Percentiles rank a stretch among this genome's conserved stretches.
phyloP scores from a whole-genome alignment of 768 basidiomycete species.

The Suillus sp. region DNA sequence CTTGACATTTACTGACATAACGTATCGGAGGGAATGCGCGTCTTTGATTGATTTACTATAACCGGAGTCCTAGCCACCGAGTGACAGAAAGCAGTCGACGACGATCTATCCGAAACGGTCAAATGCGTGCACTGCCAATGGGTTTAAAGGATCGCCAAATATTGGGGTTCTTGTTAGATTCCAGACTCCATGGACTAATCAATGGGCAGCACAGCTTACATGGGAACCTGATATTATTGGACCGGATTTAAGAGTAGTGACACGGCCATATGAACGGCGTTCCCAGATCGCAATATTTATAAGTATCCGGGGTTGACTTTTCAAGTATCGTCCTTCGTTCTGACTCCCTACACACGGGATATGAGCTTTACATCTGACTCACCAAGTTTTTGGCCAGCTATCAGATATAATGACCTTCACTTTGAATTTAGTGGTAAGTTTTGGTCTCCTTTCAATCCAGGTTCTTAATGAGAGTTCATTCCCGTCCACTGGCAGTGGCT shows the following conservation, averaged over 20 bases:
- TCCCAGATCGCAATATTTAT: neutral
- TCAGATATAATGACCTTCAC: neutral
- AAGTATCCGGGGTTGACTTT: neutral
- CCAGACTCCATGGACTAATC: neutral
- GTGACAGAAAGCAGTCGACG: neutral
- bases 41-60: neutral
- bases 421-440: neutral
- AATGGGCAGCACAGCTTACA: neutral
- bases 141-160: neutral
- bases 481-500: constrained; percentile 2
- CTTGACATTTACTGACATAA: constrained; percentile 9
- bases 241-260: neutral
- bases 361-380: neutral
- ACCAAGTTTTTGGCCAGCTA: neutral
- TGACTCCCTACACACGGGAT: neutral
- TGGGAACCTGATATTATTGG: neutral
- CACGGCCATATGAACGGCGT: neutral
- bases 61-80: neutral
- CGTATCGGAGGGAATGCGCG: constrained; percentile 2
- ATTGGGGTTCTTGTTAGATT: neutral
- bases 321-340: neutral
- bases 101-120: neutral
- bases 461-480: neutral
- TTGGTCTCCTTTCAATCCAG: neutral
- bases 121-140: neutral